Evolutionary conservation across 257 asterid genomes (phyloP).

Genomic region (Ehretia macrophylla): DNA sequence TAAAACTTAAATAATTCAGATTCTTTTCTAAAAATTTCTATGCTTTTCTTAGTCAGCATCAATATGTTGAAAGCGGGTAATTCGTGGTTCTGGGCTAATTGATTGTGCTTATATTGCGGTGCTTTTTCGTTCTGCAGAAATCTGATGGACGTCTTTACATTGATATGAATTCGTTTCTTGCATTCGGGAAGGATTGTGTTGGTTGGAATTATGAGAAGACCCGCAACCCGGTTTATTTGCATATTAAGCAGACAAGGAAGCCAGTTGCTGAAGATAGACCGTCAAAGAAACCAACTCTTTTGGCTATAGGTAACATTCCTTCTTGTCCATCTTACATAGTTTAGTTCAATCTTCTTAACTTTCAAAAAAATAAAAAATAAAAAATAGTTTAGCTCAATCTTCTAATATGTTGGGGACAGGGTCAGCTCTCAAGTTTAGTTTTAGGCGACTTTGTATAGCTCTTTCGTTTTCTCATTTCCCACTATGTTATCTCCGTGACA

Average conservation of each 20-base stretch:
- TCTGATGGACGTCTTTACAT: conserved; percentile 87
- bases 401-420: neutral
- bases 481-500: too few species aligned
- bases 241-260: conserved; percentile 66
- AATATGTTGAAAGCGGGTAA: too few species aligned
- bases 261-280: conserved; percentile 84
- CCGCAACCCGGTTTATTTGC: conserved; percentile 82
- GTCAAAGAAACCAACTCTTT: conserved; percentile 82
- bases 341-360: too few species aligned
- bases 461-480: too few species aligned
- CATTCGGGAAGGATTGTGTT: conserved; percentile 88
- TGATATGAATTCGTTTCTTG: conserved; percentile 87
- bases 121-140: conserved; percentile 39
- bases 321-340: neutral
- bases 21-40: too few species aligned
- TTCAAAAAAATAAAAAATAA: too few species aligned
- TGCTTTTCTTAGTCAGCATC: too few species aligned
- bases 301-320: conserved; percentile 71
- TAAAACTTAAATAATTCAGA: too few species aligned
- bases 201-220: conserved; percentile 89
- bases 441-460: too few species aligned
- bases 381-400: neutral
- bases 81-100: too few species aligned
- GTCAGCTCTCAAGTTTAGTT: too few species aligned
- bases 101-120: too few species aligned